A percentile compares a stretch with the other conserved stretches of the same genome.
Conservation (phyloP, 768 basidiomycete genomes). For the Cystofilobasidium bisporidii region DNA sequence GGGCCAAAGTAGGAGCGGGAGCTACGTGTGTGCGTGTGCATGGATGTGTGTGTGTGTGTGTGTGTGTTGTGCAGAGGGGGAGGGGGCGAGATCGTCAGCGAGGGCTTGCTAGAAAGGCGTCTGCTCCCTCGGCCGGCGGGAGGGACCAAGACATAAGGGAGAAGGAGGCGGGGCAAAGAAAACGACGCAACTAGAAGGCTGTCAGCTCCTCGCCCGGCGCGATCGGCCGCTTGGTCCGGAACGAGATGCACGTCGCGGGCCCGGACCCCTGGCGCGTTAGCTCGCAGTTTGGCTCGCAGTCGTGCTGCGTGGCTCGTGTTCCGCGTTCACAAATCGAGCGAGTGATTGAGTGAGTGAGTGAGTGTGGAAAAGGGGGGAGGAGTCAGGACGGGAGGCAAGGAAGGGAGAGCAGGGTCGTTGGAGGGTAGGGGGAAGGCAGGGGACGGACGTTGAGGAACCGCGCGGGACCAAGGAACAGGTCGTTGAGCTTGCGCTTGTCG, state of each 20-base stretch:
- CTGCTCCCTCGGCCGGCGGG: too few species aligned
- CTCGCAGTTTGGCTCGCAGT: slow-evolving; percentile 13
- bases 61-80: background rate
- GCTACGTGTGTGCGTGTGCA: too few species aligned
- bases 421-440: background rate
- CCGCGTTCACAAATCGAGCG: too few species aligned
- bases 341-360: too few species aligned
- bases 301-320: background rate
- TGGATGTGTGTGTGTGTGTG: too few species aligned
- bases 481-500: background rate
- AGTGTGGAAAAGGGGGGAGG: background rate
- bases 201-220: slow-evolving; percentile 15
- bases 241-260: background rate
- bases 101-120: too few species aligned
- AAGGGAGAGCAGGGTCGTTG: background rate
- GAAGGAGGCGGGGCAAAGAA: too few species aligned
- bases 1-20: slow-evolving; percentile 20
- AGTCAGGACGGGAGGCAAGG: background rate
- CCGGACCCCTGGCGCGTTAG: background rate
- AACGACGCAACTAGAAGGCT: slow-evolving; percentile 5
- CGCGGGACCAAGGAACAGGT: slow-evolving; percentile 12
- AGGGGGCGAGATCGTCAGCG: background rate
- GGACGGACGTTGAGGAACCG: slow-evolving; percentile 17
- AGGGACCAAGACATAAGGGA: too few species aligned
- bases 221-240: background rate